A percentile compares a stretch with the other conserved stretches of the same genome.
These are phyloP conservation scores for Apium graveolens DNA, from an alignment of 129 eudicot species.

Conservation along the genomic window DNA sequence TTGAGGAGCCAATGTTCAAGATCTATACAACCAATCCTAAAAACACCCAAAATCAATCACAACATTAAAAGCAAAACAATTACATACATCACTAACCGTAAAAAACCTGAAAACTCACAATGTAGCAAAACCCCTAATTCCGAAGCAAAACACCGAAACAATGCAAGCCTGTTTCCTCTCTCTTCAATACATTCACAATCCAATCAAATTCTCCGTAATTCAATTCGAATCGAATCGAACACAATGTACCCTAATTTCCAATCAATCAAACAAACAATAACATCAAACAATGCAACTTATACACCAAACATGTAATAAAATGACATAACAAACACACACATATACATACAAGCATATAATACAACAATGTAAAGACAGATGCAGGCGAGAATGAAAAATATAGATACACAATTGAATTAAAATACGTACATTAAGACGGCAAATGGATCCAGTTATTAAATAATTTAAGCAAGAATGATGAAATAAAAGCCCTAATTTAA, in stretches of 20 bases:
- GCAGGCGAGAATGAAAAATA: neutral
- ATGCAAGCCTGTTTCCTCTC: neutral
- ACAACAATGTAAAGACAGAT: constrained; percentile 9
- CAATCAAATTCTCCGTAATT: neutral
- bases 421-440: neutral
- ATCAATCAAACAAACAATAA: neutral
- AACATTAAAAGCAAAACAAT: neutral
- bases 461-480: neutral
- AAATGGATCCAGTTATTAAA: neutral
- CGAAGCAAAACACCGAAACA: constrained; percentile 22
- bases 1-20: constrained; percentile 50
- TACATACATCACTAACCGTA: neutral
- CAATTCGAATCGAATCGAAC: neutral
- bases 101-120: constrained; percentile 16
- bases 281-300: neutral
- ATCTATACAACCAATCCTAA: constrained; percentile 28
- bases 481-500: constrained; percentile 8
- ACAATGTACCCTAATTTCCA: constrained; percentile 5
- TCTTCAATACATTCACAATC: constrained; percentile 6
- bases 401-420: neutral
- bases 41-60: constrained; percentile 3
- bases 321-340: neutral
- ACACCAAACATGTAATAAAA: neutral
- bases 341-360: neutral
- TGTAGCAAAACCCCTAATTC: constrained; percentile 23